Evolutionary conservation across 805 yeast species (phyloP), one percentile per base, ranked within the genome.

Genomic region (Jamesozyma hellenica): DNA sequence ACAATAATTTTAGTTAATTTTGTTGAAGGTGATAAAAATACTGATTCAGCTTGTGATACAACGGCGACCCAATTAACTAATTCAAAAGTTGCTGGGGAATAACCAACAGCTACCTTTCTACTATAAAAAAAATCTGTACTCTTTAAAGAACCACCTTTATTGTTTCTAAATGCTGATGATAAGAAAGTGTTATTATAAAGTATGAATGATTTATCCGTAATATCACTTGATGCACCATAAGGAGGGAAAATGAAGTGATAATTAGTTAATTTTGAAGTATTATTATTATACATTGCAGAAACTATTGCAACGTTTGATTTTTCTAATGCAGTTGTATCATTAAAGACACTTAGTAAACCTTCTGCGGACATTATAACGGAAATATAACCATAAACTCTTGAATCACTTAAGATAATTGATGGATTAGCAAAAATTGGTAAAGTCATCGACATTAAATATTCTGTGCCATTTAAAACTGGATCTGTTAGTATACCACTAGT

Each of bases 351-450:
- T 32, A 52, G 47, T 27, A 75, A 47, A 9, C 70, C 52, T 32
- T 66, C 67, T 0, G 78, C 75, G 36, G 66, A 60, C 59, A 74
- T 60, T 1, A 74, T 59, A 13, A 83, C 73, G 0, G 92, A 72
- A 31, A 86, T 50, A 56, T 76, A 87, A 0, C 95, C 95, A 2
- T 78, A 71, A 6, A 83, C 64, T 17, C 72, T 68, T 4, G 81
- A 77, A 13, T 68, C 64, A n/a, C 68, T 61, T 17, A 79, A 61
- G 32, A 79, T 61, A 17, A 83, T 79, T 2, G 94, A 79, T n/a
- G 79, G 69, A 48, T 82, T 80, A 14, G 85, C 73, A 50, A 70
- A 79, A 3, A 87, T 71, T 0, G 95, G 92, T 4, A 85, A 49
- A 0, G 95, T 82, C 61, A 87, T 64, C 0, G 95, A 84, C 70